Conservation (phyloP, 2,329 filamentous ascomycete species). For the Gliomastix tumulicola region DNA sequence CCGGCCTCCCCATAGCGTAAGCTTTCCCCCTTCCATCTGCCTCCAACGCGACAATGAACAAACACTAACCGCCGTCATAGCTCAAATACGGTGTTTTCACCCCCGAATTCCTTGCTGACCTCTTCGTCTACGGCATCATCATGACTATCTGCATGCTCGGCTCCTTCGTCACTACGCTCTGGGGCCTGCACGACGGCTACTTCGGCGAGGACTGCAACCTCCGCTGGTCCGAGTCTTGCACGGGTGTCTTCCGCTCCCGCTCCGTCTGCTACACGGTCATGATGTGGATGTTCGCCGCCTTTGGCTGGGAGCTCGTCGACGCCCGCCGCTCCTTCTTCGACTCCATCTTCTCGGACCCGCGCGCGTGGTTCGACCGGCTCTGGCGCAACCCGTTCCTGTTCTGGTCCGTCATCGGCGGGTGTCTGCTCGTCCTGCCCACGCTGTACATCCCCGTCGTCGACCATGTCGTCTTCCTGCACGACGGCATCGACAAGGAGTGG, state of each 20-base stretch:
- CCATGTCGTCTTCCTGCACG: constrained; percentile 58
- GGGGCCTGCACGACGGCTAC: constrained; percentile 44
- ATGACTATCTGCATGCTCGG: constrained; percentile 52
- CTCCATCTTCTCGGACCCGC: constrained; percentile 39
- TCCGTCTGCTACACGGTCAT: constrained; percentile 60
- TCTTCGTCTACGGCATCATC: constrained; percentile 56
- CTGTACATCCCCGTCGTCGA: constrained; percentile 66
- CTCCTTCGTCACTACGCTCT: constrained; percentile 52
- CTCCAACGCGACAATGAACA: too few relatives aligned
- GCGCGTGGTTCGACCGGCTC: constrained; percentile 45
- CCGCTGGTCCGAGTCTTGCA: constrained; percentile 39
- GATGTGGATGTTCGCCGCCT: constrained; percentile 62
- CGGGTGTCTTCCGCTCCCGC: constrained; percentile 55
- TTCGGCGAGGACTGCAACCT: constrained; percentile 54
- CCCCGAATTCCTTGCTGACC: constrained; percentile 54
- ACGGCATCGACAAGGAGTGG: constrained; percentile 63
- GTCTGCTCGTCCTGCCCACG: constrained; percentile 49
- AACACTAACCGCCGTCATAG: constrained; percentile 11
- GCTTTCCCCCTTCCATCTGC: constrained; percentile 6
- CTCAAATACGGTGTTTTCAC: constrained; percentile 53
- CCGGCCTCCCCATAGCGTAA: constrained; percentile 55
- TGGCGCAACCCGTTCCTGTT: constrained; percentile 49
- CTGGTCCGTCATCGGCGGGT: constrained; percentile 42
- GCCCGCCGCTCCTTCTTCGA: constrained; percentile 61
- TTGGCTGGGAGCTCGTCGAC: constrained; percentile 64